Conservation (phyloP, 768 basidiomycete species). For the Lepiota brunneoincarnata region DNA sequence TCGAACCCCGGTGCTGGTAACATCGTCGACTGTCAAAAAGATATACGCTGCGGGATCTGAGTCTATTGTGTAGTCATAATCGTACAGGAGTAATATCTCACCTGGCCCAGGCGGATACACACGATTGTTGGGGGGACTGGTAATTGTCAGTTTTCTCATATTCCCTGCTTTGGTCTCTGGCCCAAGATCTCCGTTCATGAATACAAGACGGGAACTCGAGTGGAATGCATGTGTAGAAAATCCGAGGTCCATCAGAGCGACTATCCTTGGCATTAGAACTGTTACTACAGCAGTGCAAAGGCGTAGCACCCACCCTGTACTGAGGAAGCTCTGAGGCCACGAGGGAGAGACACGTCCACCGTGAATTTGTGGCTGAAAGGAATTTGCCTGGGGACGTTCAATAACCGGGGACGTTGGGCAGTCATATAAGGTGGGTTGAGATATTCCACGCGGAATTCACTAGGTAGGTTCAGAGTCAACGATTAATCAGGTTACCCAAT, state of each 20-base stretch:
- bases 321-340: constrained; percentile 18
- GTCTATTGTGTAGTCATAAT: not conserved
- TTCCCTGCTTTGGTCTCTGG: too few species aligned
- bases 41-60: constrained; percentile 19
- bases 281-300: too few species aligned
- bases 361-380: constrained; percentile 34
- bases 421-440: constrained; percentile 42
- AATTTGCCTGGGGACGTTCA: constrained; percentile 32
- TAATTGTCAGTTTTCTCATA: too few species aligned
- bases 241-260: not conserved
- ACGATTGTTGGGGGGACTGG: too few species aligned
- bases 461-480: constrained; percentile 2
- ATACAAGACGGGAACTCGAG: not conserved
- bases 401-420: constrained; percentile 29
- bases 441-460: constrained; percentile 43
- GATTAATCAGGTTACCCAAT: too few species aligned
- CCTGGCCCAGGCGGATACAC: too few species aligned
- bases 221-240: not conserved
- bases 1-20: constrained; percentile 35
- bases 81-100: too few species aligned
- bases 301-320: constrained; percentile 28
- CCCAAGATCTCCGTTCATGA: too few species aligned
- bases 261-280: too few species aligned
- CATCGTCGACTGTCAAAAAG: constrained; percentile 30
- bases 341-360: constrained; percentile 30